Base-by-base conservation (phyloP, 495 filamentous ascomycete species). In the Hypoxylon lienhwacheense region DNA sequence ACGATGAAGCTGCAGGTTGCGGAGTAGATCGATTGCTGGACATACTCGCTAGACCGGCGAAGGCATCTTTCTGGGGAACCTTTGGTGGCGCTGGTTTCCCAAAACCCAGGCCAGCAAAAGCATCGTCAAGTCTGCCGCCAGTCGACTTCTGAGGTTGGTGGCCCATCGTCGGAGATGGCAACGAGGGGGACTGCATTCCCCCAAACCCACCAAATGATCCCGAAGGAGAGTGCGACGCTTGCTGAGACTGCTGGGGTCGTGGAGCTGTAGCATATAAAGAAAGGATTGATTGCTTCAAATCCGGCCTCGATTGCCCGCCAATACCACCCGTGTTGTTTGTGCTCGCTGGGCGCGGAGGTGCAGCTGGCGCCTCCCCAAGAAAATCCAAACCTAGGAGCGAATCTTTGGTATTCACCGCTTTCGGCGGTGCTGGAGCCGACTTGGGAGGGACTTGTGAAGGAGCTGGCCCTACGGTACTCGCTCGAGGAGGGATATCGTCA, bases 201-300 rank as follows among this genome's bases (percentile, higher is more conserved):
- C 88, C 87, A 64, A 90, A 87, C 0, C 85, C 73, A 11, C 77
- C 70, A n/a, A 74, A 66, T 2, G 73, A 74, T 2, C 70, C 68
- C 1, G 67, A 68, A 7, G 66, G 50, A 14, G 56, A 53, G 42
- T 76, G 73, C 6, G 73, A 83, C 36, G 74, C 67, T 36, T 79
- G 81, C 19, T 85, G 84, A 21, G 69, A 64, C 7, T 77, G 78
- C 59, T 86, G 85, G 29, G 84, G 79, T 50, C 81, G 79, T 12
- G 86, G 88, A 31, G 88, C 85, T 31, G 91, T 89, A 26, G 93
- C 88, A 65, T 98, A 98, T 5, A 98, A 77, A 2, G 95, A 97
- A 7, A 98, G 73, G 47, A 98, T 98, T 8, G 92, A 97, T 67
- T 96, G 91, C 69, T 97, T 97, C 29, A 98, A 75, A 68, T 98